Percentiles rank a stretch among this genome's conserved stretches.
phyloP scores from a whole-genome alignment of 148 eudicot species.

The Rhododendron kiyosumense region DNA sequence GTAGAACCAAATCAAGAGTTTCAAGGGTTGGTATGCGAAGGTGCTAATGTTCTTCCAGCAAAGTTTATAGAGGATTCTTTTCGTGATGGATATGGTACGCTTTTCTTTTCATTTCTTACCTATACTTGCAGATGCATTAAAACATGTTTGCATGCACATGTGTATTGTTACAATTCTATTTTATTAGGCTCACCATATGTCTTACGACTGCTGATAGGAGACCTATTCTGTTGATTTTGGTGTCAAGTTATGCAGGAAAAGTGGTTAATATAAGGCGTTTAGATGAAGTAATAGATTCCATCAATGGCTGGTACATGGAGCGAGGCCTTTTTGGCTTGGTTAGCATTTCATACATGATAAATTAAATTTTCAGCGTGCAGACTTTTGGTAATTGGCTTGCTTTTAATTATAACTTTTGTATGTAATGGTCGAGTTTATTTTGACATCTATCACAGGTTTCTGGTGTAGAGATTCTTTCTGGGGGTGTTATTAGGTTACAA shows the following conservation, averaged over 20 bases:
- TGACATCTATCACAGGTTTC: constrained; percentile 56
- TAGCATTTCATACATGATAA: constrained; percentile 21
- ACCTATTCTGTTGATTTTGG: constrained; percentile 30
- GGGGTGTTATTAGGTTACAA: constrained; percentile 85
- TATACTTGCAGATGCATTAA: not conserved
- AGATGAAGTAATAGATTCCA: constrained; percentile 88
- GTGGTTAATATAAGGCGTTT: constrained; percentile 84
- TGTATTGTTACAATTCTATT: not conserved
- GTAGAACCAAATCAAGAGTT: constrained; percentile 99
- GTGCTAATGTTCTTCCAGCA: constrained; percentile 95
- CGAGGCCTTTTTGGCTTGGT: constrained; percentile 99
- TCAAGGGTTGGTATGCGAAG: constrained; percentile 96
- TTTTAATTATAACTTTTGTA: not conserved
- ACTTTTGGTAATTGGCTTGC: constrained; percentile 7
- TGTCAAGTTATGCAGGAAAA: constrained; percentile 93
- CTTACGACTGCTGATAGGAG: constrained; percentile 21
- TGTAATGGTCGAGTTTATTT: not conserved
- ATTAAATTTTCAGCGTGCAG: not conserved
- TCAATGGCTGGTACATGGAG: constrained; percentile 98
- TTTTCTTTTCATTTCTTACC: constrained; percentile 3
- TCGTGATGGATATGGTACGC: constrained; percentile 91
- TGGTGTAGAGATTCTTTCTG: constrained; percentile 91
- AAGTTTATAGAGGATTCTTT: constrained; percentile 91
- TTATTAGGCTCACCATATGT: not conserved
- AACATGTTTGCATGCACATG: not conserved